phyloP scores from a whole-genome alignment of 176 grass and related monocot genomes.

The Ananas comosus region DNA sequence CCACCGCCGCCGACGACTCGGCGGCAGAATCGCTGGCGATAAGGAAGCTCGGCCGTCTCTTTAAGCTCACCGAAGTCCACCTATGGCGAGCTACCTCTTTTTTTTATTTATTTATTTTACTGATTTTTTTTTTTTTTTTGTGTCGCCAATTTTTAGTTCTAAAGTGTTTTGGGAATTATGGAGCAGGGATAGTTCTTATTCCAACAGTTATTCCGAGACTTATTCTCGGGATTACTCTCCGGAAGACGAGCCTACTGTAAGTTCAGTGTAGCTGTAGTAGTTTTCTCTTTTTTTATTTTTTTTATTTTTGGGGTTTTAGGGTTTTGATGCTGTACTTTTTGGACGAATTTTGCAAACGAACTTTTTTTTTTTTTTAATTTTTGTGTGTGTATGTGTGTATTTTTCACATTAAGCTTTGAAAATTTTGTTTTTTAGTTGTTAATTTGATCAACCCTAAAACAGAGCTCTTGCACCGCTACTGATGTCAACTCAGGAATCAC shows the following conservation, averaged over 20 bases:
- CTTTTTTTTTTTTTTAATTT: not conserved
- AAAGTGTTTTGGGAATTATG: slow-evolving; percentile 3
- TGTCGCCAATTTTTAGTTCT: not conserved
- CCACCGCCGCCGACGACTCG: slow-evolving; percentile 4
- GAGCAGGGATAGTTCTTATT: slow-evolving; percentile 61
- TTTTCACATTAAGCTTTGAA: not conserved
- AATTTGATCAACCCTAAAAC: not conserved
- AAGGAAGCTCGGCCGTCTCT: slow-evolving; percentile 44
- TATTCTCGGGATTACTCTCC: slow-evolving; percentile 7
- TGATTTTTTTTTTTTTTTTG: not conserved
- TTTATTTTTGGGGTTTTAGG: not conserved
- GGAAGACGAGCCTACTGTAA: slow-evolving; percentile 10
- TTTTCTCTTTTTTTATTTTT: not conserved
- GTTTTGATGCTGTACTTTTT: too few relatives aligned
- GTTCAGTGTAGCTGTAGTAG: not conserved
- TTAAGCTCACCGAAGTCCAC: slow-evolving; percentile 55
- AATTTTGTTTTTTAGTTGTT: not conserved
- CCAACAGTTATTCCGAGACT: slow-evolving; percentile 1
- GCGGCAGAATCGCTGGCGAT: slow-evolving; percentile 28
- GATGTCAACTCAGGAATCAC: not conserved
- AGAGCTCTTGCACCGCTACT: not conserved
- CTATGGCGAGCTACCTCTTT: slow-evolving; percentile 35
- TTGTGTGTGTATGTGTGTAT: not conserved
- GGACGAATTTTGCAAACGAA: too few relatives aligned
- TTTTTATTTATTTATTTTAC: not conserved